A percentile compares a stretch with the other conserved stretches of the same genome.
Conservation (phyloP, 495 filamentous ascomycete genomes). For the Xylaria cubensis region DNA sequence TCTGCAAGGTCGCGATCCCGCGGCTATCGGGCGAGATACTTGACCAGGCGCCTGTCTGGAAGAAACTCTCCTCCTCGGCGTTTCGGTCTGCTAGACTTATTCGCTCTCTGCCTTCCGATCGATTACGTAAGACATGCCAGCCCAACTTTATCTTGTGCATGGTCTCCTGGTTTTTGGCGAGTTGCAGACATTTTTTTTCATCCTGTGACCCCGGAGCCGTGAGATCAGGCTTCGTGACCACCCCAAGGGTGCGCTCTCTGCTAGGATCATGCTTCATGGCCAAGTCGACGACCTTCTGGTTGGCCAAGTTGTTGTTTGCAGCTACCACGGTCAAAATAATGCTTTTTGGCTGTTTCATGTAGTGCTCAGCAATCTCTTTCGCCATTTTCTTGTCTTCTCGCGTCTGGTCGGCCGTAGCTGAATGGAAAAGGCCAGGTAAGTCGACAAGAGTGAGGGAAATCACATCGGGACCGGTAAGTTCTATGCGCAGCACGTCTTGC, state of each 20-base stretch:
- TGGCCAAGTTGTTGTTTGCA: background rate
- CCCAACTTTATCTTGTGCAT: background rate
- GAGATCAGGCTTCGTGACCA: constrained; percentile 24
- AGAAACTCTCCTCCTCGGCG: background rate
- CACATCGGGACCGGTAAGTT: background rate
- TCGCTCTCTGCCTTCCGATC: background rate
- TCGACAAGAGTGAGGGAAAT: background rate
- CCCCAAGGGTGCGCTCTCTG: background rate
- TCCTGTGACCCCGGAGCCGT: constrained; percentile 15
- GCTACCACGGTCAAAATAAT: background rate
- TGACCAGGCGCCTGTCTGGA: background rate
- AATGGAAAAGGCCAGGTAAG: background rate
- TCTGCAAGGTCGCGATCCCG: background rate
- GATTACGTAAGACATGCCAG: background rate
- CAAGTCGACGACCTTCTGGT: background rate
- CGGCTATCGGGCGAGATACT: background rate
- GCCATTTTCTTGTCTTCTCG: background rate
- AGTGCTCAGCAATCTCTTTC: background rate
- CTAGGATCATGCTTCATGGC: background rate
- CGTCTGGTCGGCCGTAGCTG: background rate
- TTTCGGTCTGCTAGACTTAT: background rate
- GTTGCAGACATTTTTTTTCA: background rate
- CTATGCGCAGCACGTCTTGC: background rate
- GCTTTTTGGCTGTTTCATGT: background rate
- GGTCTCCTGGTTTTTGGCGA: background rate